Percentiles rank a stretch among this genome's conserved stretches.
Evolutionary conservation across 2,329 filamentous ascomycete species (phyloP).

Genomic region (Tolypocladium ovalisporum): DNA sequence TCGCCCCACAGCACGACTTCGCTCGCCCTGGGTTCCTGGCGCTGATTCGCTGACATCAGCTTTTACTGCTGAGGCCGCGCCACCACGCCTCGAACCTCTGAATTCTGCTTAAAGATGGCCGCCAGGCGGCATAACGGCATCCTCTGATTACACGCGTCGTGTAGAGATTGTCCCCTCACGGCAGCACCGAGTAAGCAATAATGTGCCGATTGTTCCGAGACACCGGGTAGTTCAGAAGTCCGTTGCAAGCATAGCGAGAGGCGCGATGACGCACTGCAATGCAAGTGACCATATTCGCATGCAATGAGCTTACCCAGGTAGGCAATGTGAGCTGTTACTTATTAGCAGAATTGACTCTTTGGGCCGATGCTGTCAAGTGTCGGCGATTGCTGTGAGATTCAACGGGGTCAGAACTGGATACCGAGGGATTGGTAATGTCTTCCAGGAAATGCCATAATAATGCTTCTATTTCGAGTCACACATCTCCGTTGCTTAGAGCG

Average conservation of each 20-base stretch:
- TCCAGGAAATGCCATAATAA: no score
- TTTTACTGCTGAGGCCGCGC: not conserved
- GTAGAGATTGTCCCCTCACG: not conserved
- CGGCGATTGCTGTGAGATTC: not conserved
- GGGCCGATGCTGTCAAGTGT: not conserved
- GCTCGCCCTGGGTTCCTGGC: not conserved
- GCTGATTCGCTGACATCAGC: constrained; percentile 1
- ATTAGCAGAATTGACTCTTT: not conserved
- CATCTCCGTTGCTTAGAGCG: not conserved
- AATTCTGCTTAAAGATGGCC: not conserved
- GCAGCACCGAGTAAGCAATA: not conserved
- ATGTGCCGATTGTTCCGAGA: not conserved
- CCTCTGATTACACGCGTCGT: not conserved
- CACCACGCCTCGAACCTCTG: not conserved
- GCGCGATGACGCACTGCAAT: not conserved
- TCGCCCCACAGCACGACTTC: not conserved
- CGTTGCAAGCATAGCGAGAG: not conserved
- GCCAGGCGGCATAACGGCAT: not conserved
- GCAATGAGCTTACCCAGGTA: not conserved
- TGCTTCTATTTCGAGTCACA: not conserved
- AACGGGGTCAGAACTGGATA: not conserved
- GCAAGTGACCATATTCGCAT: not conserved
- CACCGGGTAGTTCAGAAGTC: not conserved
- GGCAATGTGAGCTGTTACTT: not conserved
- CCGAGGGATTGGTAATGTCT: not conserved